Evolutionary conservation across 495 filamentous ascomycete species (phyloP).

Genomic region (Penicillium verhagenii): DNA sequence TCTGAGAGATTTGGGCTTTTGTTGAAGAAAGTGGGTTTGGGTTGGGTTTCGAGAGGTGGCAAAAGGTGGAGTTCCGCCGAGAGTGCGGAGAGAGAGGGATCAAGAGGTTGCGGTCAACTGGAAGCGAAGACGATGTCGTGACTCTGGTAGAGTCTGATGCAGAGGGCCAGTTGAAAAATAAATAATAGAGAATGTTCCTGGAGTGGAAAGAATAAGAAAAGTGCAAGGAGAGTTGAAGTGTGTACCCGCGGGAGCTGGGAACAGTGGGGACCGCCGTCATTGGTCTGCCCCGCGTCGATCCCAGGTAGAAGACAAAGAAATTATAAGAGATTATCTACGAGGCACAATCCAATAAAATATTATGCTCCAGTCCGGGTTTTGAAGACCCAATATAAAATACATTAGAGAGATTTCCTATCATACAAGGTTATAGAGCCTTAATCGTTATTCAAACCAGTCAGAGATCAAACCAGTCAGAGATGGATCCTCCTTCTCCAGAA

Average conservation of each 20-base stretch:
- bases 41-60: conserved; percentile 3
- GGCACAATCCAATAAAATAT: too few relatives aligned
- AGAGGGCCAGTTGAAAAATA: too few relatives aligned
- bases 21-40: conserved; percentile 5
- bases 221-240: neutral
- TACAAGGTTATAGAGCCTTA: conserved; percentile 17
- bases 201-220: too few relatives aligned
- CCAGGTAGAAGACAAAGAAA: too few relatives aligned
- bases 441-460: too few relatives aligned
- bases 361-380: too few relatives aligned
- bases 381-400: too few relatives aligned
- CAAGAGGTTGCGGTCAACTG: too few relatives aligned
- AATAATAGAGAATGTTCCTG: too few relatives aligned
- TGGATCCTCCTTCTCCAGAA: conserved; percentile 29
- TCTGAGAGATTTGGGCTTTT: neutral
- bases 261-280: conserved; percentile 8
- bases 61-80: neutral
- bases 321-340: too few relatives aligned
- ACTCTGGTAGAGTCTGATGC: too few relatives aligned
- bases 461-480: conserved; percentile 34
- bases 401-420: conserved; percentile 15
- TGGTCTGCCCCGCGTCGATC: conserved; percentile 16
- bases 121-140: too few relatives aligned
- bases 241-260: neutral
- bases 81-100: neutral